Evolutionary conservation across 2,329 filamentous ascomycete genomes (phyloP).

Genomic region (Diaporthe destruens): DNA sequence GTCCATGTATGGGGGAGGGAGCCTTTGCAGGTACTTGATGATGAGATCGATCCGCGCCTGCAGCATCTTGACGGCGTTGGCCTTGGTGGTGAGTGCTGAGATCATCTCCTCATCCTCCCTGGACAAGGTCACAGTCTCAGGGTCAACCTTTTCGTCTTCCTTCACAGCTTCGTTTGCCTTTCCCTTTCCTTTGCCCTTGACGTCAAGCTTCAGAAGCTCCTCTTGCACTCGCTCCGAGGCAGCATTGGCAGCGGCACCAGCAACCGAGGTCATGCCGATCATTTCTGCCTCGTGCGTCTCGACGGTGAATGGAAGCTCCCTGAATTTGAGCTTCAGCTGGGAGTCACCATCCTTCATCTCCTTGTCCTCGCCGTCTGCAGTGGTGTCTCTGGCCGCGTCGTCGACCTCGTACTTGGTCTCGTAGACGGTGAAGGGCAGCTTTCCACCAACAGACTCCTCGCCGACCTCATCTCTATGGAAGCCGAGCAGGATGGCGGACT

Average conservation of each 20-base stretch:
- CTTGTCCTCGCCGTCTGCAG: constrained; percentile 72
- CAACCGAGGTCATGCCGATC: constrained; percentile 96
- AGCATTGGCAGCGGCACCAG: constrained; percentile 85
- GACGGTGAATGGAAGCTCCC: constrained; percentile 85
- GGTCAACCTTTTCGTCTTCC: constrained; percentile 47
- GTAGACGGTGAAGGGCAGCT: constrained; percentile 90
- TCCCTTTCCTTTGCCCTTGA: constrained; percentile 63
- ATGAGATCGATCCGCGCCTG: constrained; percentile 81
- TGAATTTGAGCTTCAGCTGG: constrained; percentile 77
- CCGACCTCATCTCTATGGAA: constrained; percentile 79
- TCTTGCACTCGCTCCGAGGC: constrained; percentile 64
- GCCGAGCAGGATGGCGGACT: constrained; percentile 87
- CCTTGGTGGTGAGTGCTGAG: constrained; percentile 81
- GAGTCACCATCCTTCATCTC: constrained; percentile 77
- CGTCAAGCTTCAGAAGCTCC: constrained; percentile 56
- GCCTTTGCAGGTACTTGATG: constrained; percentile 79
- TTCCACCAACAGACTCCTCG: constrained; percentile 73
- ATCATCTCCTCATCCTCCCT: constrained; percentile 73
- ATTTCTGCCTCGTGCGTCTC: constrained; percentile 97
- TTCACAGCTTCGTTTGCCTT: constrained; percentile 64
- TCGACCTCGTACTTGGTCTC: constrained; percentile 86
- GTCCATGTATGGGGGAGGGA: constrained; percentile 63
- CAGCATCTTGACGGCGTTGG: constrained; percentile 95
- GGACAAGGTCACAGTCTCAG: constrained; percentile 62
- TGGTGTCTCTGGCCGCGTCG: constrained; percentile 56